Percentiles rank a stretch among this genome's conserved stretches.
Evolutionary conservation across 2,329 filamentous ascomycete genomes (phyloP).

Genomic region (Fusarium lyarnte): DNA sequence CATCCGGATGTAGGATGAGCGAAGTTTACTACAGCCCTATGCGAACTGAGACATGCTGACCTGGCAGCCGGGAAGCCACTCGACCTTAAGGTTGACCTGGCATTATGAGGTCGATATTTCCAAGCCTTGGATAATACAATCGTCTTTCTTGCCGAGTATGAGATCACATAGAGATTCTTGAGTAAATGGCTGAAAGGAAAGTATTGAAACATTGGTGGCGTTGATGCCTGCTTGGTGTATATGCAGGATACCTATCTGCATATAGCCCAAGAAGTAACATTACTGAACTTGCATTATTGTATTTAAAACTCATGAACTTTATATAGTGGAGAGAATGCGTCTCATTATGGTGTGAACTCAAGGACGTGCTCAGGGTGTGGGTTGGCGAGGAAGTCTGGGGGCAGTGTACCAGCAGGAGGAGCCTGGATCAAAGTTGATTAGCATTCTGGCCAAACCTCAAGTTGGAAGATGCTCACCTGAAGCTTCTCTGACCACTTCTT

Average conservation of each 20-base stretch:
- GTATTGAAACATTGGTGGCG: background rate
- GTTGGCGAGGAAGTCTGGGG: conserved; percentile 25
- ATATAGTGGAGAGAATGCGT: accelerated
- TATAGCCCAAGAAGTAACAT: background rate
- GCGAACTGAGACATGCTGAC: background rate
- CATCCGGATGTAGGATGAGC: background rate
- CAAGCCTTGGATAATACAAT: too few relatives aligned
- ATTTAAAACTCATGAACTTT: background rate
- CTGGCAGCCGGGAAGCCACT: background rate
- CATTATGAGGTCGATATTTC: too few relatives aligned
- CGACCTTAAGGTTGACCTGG: background rate
- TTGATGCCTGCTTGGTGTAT: background rate
- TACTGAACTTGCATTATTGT: background rate
- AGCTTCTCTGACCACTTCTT: conserved; percentile 62
- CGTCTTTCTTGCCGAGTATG: too few relatives aligned
- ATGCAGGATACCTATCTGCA: background rate
- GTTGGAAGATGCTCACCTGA: conserved; percentile 49
- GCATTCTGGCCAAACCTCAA: background rate
- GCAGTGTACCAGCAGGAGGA: conserved; percentile 26
- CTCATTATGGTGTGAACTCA: conserved; percentile 27
- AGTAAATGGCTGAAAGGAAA: background rate
- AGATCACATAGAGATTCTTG: background rate
- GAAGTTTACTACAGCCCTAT: background rate
- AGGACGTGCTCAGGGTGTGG: conserved; percentile 15
- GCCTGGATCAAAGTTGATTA: conserved; percentile 23